phyloP scores from a whole-genome alignment of 2,329 filamentous ascomycete genomes.

The Botryotinia convoluta region DNA sequence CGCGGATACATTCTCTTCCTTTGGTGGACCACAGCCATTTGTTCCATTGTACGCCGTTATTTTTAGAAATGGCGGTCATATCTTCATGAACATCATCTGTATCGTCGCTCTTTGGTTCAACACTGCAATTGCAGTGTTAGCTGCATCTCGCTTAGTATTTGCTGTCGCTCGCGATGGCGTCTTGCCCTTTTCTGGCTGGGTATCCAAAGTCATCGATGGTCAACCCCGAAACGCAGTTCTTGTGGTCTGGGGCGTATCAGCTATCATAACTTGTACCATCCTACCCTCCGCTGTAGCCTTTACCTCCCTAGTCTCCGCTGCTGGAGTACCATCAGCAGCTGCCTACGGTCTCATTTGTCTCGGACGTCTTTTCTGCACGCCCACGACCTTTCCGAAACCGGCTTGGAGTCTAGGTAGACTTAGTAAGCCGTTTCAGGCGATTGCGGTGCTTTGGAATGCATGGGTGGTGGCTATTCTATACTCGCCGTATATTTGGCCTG shows the following conservation, averaged over 20 bases:
- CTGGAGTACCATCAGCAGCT: slow-evolving; percentile 20
- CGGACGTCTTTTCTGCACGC: slow-evolving; percentile 21
- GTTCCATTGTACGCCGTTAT: slow-evolving; percentile 23
- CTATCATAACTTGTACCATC: slow-evolving; percentile 21
- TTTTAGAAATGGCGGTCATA: slow-evolving; percentile 20
- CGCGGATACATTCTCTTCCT: slow-evolving; percentile 22
- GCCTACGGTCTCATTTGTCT: slow-evolving; percentile 22
- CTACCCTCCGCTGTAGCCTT: slow-evolving; percentile 23
- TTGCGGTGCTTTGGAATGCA: slow-evolving; percentile 23
- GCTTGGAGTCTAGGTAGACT: slow-evolving; percentile 21
- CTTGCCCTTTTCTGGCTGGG: slow-evolving; percentile 18
- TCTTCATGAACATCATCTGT: slow-evolving; percentile 20
- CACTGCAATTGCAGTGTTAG: slow-evolving; percentile 23
- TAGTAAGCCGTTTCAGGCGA: slow-evolving; percentile 15
- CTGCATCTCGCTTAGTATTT: slow-evolving; percentile 24
- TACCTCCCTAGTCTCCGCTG: slow-evolving; percentile 18
- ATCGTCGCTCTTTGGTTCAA: slow-evolving; percentile 23
- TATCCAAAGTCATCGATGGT: slow-evolving; percentile 17
- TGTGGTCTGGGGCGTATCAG: slow-evolving; percentile 15
- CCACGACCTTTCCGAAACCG: slow-evolving; percentile 18
- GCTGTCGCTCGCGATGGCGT: slow-evolving; percentile 23
- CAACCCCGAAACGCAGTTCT: slow-evolving; percentile 25
- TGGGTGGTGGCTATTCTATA: slow-evolving; percentile 22
- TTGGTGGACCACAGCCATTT: slow-evolving; percentile 22
- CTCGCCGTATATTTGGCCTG: slow-evolving; percentile 16